phyloP scores from a whole-genome alignment of 1,139 yeast genomes.

The Trichomonascaceae sp. region DNA sequence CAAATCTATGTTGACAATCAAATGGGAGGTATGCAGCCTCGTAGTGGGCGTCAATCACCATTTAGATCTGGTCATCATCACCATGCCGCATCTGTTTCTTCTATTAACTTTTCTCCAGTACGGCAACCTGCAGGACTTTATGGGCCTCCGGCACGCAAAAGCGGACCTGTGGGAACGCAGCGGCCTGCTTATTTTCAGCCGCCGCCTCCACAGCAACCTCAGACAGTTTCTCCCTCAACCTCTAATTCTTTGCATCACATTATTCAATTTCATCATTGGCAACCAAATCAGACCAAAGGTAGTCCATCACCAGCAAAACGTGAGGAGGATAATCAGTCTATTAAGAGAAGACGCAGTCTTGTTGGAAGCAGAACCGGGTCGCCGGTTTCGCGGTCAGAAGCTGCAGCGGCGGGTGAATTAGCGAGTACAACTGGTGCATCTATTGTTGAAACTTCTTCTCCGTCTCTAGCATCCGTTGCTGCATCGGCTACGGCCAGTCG shows the following conservation, averaged over 20 bases:
- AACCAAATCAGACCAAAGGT: slow-evolving; percentile 23
- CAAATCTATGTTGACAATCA: slow-evolving; percentile 20
- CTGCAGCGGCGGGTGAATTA: slow-evolving; percentile 16
- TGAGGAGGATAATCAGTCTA: slow-evolving; percentile 5
- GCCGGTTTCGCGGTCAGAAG: slow-evolving; percentile 7
- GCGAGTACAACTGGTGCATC: slow-evolving; percentile 19
- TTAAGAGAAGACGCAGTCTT: slow-evolving; percentile 9
- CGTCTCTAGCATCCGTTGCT: slow-evolving; percentile 13
- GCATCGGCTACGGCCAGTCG: slow-evolving; percentile 19
- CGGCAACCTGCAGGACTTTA: slow-evolving; percentile 11
- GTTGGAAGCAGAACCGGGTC: slow-evolving; percentile 8
- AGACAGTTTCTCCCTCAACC: slow-evolving; percentile 18
- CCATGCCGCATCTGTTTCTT: slow-evolving; percentile 24
- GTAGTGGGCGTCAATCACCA: slow-evolving; percentile 12
- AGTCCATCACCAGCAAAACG: slow-evolving; percentile 8
- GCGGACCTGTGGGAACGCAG: slow-evolving; percentile 9
- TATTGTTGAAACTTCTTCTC: slow-evolving; percentile 11
- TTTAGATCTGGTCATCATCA: slow-evolving; percentile 21
- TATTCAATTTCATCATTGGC: slow-evolving; percentile 25
- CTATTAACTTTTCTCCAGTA: slow-evolving; percentile 15
- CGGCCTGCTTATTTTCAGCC: slow-evolving; percentile 6
- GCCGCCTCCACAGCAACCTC: slow-evolving; percentile 23
- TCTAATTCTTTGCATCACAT: slow-evolving; percentile 21
- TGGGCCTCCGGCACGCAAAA: slow-evolving; percentile 7
- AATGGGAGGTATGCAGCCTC: slow-evolving; percentile 16